Conservation (phyloP, 2,329 filamentous ascomycete genomes). For the Fusarium palustre region DNA sequence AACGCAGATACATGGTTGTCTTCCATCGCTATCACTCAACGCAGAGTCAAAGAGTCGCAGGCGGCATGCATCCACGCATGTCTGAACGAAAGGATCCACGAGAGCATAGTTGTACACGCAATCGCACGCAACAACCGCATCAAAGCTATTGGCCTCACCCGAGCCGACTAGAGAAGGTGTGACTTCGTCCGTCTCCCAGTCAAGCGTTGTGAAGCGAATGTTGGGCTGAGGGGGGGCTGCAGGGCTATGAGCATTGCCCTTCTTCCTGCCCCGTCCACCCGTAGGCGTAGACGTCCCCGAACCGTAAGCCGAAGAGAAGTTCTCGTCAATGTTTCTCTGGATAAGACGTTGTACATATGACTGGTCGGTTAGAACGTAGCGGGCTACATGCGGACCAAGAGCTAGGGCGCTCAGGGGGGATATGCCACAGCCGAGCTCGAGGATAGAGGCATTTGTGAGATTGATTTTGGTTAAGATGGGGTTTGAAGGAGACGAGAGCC, state of each 20-base stretch:
- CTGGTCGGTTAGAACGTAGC: constrained; percentile 89
- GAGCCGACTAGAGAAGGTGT: constrained; percentile 56
- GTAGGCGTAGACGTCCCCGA: constrained; percentile 23
- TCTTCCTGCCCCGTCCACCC: constrained; percentile 34
- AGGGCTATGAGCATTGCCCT: constrained; percentile 30
- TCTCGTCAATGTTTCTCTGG: constrained; percentile 79
- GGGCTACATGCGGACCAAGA: constrained; percentile 69
- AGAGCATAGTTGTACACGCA: constrained; percentile 95
- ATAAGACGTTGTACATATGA: constrained; percentile 82
- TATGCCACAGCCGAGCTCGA: constrained; percentile 92
- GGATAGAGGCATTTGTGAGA: constrained; percentile 67
- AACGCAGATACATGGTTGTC: constrained; percentile 74
- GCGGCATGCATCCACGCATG: constrained; percentile 79
- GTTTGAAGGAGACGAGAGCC: constrained; percentile 75
- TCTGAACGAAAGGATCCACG: constrained; percentile 82
- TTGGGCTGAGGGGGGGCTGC: constrained; percentile 46
- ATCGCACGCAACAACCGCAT: constrained; percentile 86
- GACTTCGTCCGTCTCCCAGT: constrained; percentile 82
- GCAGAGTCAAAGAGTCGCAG: constrained; percentile 56
- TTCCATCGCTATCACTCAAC: constrained; percentile 26
- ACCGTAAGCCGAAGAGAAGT: constrained; percentile 51
- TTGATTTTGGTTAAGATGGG: constrained; percentile 66
- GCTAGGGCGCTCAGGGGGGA: constrained; percentile 81
- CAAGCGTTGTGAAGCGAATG: constrained; percentile 72
- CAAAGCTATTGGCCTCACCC: constrained; percentile 63